Evolutionary conservation across 306 rosid species (phyloP), one percentile per base, ranked within the genome.

Genomic region (Acacia acuminata): DNA sequence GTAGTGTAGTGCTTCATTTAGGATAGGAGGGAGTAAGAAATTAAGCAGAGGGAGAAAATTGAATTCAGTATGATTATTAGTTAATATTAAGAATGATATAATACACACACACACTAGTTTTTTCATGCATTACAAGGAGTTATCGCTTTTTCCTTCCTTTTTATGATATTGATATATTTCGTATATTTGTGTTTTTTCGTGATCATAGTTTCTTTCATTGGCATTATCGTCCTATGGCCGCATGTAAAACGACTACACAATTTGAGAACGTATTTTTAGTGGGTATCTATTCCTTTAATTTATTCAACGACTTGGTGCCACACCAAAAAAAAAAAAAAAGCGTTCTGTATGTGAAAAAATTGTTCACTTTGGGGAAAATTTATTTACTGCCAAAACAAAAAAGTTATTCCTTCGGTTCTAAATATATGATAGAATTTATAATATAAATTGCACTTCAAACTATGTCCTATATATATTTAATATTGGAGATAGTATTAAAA

Each of bases 161-260:
- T 50, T 50, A 50, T 50, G 20, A 50, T 50, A 50, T 50, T 50
- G n/a, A 19, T 16, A 14, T 16, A 15, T 50, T 3, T 10, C 1
- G 13, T 53, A 4, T 15, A 5, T 16, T 32, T 66, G 45, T 34
- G 71, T 16, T 34, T 9, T 16, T 24, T 17, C 71, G 44, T 34
- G 6, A 8, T 66, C 71, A 66, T 56, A 64, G 40, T 64, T 64
- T 32, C 22, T 9, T 30, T 64, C 22, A 34, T 16, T 36, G 44
- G 15, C 4, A 53, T 58, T 30, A 30, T 22, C 63, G 27, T 44
- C 11, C 6, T 22, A 58, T 10, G 22, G 65, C 65, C 24, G 56
- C 19, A 45, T 80, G 72, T 71, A 58, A 43, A 16, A 50, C 67
- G 51, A 56, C 64, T 27, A 58, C 64, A 22, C 64, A 72, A n/a